Conservation (phyloP, 768 basidiomycete species). For the Jaapia argillacea region DNA sequence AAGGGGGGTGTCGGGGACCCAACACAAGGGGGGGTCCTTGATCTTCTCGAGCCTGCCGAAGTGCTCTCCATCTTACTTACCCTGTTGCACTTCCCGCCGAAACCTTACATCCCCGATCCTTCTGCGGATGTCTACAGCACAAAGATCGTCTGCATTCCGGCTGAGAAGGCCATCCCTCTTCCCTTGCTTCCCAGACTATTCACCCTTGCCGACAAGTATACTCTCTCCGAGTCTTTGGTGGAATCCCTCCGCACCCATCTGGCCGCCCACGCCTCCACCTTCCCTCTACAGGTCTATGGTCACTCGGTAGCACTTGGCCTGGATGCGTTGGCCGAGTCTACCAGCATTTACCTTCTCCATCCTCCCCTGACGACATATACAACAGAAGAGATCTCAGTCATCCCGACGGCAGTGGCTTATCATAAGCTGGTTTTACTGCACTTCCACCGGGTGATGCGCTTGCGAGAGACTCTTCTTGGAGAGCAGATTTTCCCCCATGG, state of each 20-base stretch:
- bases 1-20: conserved; percentile 14
- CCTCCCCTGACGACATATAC: conserved; percentile 47
- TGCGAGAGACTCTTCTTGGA: conserved; percentile 40
- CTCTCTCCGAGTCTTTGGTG: conserved; percentile 34
- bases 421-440: conserved; percentile 56
- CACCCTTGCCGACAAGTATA: conserved; percentile 57
- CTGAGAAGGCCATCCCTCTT: conserved; percentile 38
- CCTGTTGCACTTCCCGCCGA: conserved; percentile 45
- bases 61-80: conserved; percentile 40
- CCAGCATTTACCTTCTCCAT: conserved; percentile 45
- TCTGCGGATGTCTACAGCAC: neutral
- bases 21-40: conserved; percentile 33
- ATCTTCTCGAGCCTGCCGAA: conserved; percentile 43
- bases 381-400: conserved; percentile 35
- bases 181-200: conserved; percentile 52
- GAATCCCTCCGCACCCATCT: conserved; percentile 41
- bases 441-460: conserved; percentile 38
- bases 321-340: conserved; percentile 38
- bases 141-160: conserved; percentile 8
- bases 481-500: conserved; percentile 69
- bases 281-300: conserved; percentile 53
- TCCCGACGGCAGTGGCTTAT: conserved; percentile 52
- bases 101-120: neutral
- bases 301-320: conserved; percentile 37
- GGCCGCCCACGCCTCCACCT: conserved; percentile 34